Percentiles rank a stretch among this genome's conserved stretches.
These are phyloP conservation scores for Suhomyces taliae DNA, from an alignment of 1,139 yeast genomes.

Conservation along the genomic window DNA sequence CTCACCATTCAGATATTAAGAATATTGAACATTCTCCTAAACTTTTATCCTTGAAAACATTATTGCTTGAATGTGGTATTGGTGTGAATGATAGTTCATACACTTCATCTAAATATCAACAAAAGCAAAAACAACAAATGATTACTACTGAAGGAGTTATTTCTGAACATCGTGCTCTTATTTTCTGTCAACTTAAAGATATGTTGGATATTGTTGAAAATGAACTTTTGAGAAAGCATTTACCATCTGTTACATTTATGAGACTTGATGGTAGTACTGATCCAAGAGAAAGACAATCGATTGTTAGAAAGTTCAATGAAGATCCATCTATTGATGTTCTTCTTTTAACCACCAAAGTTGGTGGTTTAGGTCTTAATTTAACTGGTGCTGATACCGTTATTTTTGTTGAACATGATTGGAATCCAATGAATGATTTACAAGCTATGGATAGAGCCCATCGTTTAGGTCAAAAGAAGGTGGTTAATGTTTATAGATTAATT, in stretches of 20 bases:
- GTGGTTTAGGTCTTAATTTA: constrained; percentile 93
- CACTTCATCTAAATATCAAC: constrained; percentile 26
- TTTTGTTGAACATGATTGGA: constrained; percentile 99
- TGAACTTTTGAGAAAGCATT: constrained; percentile 74
- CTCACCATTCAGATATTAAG: constrained; percentile 59
- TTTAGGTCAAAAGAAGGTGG: constrained; percentile 96
- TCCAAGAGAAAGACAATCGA: constrained; percentile 86
- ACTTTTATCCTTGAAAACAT: constrained; percentile 74
- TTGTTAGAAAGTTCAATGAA: constrained; percentile 88
- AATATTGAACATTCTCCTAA: constrained; percentile 91
- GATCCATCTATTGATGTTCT: constrained; percentile 97
- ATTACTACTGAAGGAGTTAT: constrained; percentile 69
- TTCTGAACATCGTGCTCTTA: constrained; percentile 91
- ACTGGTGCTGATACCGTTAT: constrained; percentile 99
- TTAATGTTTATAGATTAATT: constrained; percentile 87
- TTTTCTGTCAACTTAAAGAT: constrained; percentile 95
- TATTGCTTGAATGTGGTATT: constrained; percentile 91
- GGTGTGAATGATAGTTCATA: constrained; percentile 60
- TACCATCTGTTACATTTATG: constrained; percentile 94
- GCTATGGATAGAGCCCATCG: constrained; percentile 99
- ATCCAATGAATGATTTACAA: constrained; percentile 98
- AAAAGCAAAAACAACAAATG: constrained; percentile 35
- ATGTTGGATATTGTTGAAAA: constrained; percentile 97
- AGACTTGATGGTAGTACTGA: constrained; percentile 94
- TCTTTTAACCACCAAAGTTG: constrained; percentile 92